A percentile compares a stretch with the other conserved stretches of the same genome.
Evolutionary conservation across 192 early-diverging fungal genomes (phyloP).

Genomic region (Phlyctochytrium planicorne): DNA sequence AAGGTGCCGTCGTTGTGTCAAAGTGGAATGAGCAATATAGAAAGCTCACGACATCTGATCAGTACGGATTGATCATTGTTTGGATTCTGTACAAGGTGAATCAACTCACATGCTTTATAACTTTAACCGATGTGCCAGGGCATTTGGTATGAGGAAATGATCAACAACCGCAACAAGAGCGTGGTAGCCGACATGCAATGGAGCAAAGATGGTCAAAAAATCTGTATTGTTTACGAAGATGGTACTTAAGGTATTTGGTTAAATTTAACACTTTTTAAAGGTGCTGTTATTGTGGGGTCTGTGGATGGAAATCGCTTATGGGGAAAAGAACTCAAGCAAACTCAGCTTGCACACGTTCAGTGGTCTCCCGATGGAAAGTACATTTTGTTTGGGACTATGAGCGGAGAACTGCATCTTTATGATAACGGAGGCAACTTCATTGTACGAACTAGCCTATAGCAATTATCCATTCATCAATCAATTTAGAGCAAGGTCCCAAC

Average conservation of each 20-base stretch:
- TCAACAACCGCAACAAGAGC: conserved; percentile 65
- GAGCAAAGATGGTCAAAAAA: conserved; percentile 53
- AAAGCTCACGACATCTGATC: conserved; percentile 61
- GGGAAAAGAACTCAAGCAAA: conserved; percentile 57
- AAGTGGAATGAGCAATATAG: conserved; percentile 58
- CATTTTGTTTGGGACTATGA: conserved; percentile 52
- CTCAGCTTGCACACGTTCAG: conserved; percentile 40
- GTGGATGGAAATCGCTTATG: conserved; percentile 62
- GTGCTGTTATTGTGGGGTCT: conserved; percentile 62
- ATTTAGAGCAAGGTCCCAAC: conserved; percentile 45
- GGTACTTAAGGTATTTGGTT: conserved; percentile 26
- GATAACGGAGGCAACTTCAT: conserved; percentile 49
- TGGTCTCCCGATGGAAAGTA: conserved; percentile 62
- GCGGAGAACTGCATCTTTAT: conserved; percentile 56
- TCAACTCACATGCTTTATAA: conserved; percentile 27
- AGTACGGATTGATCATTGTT: conserved; percentile 61
- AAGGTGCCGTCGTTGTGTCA: conserved; percentile 50
- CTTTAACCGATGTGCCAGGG: conserved; percentile 13
- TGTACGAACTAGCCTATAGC: conserved; percentile 26
- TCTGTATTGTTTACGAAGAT: conserved; percentile 62
- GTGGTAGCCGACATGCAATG: conserved; percentile 62
- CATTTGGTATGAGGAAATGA: conserved; percentile 65
- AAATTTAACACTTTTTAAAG: conserved; percentile 20
- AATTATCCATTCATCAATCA: background rate
- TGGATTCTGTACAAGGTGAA: conserved; percentile 67